These are phyloP conservation scores for Calocybe gangraenosa DNA, from an alignment of 768 basidiomycete species.

Conservation along the genomic window DNA sequence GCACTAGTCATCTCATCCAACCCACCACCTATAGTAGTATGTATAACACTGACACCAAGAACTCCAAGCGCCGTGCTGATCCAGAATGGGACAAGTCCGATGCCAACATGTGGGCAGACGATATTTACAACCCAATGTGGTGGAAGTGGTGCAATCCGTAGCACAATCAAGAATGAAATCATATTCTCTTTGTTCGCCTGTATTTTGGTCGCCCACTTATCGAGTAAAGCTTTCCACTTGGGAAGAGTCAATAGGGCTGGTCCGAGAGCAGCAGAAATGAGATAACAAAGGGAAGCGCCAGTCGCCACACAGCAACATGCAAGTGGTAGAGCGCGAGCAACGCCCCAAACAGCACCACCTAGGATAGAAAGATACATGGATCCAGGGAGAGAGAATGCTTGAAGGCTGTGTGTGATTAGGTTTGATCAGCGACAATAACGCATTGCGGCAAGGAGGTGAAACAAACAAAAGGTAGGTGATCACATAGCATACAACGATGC, in stretches of 20 bases:
- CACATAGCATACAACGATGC: conserved; percentile 85
- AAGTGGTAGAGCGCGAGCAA: conserved; percentile 80
- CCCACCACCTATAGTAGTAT: conserved; percentile 90
- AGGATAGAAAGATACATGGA: conserved; percentile 98
- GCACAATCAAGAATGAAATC: conserved; percentile 89
- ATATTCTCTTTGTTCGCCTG: conserved; percentile 77
- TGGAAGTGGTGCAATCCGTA: conserved; percentile 90
- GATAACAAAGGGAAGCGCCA: conserved; percentile 89
- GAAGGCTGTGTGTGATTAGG: conserved; percentile 54
- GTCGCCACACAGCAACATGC: conserved; percentile 89
- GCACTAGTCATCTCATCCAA: conserved; percentile 94
- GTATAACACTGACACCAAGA: conserved; percentile 87
- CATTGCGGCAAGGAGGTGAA: conserved; percentile 7
- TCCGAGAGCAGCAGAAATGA: conserved; percentile 87
- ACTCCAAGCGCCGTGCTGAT: conserved; percentile 86
- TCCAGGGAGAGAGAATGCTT: conserved; percentile 94
- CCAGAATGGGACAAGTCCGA: conserved; percentile 85
- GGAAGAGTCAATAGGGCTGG: conserved; percentile 88
- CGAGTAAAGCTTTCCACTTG: conserved; percentile 77
- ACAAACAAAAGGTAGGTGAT: conserved; percentile 90
- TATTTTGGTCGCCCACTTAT: conserved; percentile 80
- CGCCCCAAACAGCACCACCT: conserved; percentile 94
- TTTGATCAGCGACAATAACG: conserved; percentile 5
- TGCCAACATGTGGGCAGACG: conserved; percentile 88
- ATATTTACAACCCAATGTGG: conserved; percentile 98